phyloP scores from a whole-genome alignment of 2,329 filamentous ascomycete genomes.

The Juglanconis oblonga region DNA sequence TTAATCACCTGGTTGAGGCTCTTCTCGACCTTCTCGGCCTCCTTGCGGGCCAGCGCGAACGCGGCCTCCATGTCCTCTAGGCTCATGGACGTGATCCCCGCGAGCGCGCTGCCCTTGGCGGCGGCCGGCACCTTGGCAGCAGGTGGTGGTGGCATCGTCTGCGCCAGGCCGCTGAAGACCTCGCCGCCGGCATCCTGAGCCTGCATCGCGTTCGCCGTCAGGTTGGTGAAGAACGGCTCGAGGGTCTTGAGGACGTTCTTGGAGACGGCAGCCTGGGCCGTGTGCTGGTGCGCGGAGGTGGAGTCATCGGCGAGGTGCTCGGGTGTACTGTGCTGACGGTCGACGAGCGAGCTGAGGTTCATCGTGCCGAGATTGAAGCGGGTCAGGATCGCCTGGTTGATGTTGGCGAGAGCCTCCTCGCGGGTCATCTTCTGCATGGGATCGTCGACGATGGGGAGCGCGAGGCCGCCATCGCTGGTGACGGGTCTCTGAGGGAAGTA shows the following conservation, averaged over 20 bases:
- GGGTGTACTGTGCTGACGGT: background rate
- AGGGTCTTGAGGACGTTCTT: slow-evolving; percentile 11
- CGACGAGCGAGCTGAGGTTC: slow-evolving; percentile 30
- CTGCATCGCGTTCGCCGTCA: background rate
- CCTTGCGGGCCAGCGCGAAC: slow-evolving; percentile 49
- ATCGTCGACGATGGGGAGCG: slow-evolving; percentile 37
- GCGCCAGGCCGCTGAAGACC: slow-evolving; percentile 12
- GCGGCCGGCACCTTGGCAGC: slow-evolving; percentile 4
- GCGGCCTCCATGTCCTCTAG: slow-evolving; percentile 62
- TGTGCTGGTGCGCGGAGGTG: slow-evolving; percentile 4
- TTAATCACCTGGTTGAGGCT: slow-evolving; percentile 57
- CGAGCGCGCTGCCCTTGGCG: slow-evolving; percentile 31
- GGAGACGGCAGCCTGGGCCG: slow-evolving; percentile 8
- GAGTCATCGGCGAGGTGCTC: slow-evolving; percentile 4
- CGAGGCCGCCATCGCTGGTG: slow-evolving; percentile 25
- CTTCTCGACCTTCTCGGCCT: slow-evolving; percentile 62
- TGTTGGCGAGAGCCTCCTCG: slow-evolving; percentile 64
- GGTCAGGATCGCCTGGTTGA: slow-evolving; percentile 66
- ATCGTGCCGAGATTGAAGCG: slow-evolving; percentile 52
- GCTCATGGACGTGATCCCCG: slow-evolving; percentile 54
- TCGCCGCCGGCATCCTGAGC: background rate
- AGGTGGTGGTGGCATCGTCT: slow-evolving; percentile 10
- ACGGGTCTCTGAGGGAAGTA: slow-evolving; percentile 51
- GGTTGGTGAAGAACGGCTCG: background rate
- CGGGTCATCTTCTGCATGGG: slow-evolving; percentile 64